Conservation (phyloP, 2,329 filamentous ascomycete genomes). For the Simplicillium aogashimaense region DNA sequence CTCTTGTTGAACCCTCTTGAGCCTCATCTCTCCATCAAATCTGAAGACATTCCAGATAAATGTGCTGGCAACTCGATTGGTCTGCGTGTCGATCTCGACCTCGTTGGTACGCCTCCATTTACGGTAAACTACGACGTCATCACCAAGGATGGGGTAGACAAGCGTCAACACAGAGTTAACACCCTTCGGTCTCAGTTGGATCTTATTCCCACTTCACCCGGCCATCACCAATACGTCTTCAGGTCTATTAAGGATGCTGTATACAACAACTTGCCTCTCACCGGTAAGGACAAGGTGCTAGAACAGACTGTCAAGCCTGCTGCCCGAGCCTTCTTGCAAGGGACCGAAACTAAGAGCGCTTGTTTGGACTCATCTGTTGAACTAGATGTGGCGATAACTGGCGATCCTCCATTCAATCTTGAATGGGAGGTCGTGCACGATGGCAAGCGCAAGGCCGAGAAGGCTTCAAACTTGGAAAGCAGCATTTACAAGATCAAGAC, state of each 20-base stretch:
- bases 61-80: constrained; percentile 92
- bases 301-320: constrained; percentile 92
- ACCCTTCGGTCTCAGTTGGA: constrained; percentile 76
- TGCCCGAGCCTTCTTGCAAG: constrained; percentile 65
- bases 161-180: constrained; percentile 47
- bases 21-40: constrained; percentile 63
- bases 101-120: constrained; percentile 90
- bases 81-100: constrained; percentile 75
- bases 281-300: constrained; percentile 51
- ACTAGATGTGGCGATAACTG: constrained; percentile 64
- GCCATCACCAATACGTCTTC: constrained; percentile 81
- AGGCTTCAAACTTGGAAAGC: constrained; percentile 51
- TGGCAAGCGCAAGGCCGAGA: constrained; percentile 67
- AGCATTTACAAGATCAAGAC: constrained; percentile 65
- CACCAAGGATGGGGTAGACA: constrained; percentile 46
- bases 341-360: constrained; percentile 48
- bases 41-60: constrained; percentile 83
- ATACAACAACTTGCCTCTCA: constrained; percentile 58
- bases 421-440: constrained; percentile 92
- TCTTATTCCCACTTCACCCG: constrained; percentile 70
- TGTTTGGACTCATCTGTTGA: constrained; percentile 77
- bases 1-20: constrained; percentile 84
- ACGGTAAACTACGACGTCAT: constrained; percentile 67
- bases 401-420: constrained; percentile 78
- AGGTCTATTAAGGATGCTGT: constrained; percentile 71